phyloP scores from a whole-genome alignment of 177 flowering plant species.

The Vitis hybrid region DNA sequence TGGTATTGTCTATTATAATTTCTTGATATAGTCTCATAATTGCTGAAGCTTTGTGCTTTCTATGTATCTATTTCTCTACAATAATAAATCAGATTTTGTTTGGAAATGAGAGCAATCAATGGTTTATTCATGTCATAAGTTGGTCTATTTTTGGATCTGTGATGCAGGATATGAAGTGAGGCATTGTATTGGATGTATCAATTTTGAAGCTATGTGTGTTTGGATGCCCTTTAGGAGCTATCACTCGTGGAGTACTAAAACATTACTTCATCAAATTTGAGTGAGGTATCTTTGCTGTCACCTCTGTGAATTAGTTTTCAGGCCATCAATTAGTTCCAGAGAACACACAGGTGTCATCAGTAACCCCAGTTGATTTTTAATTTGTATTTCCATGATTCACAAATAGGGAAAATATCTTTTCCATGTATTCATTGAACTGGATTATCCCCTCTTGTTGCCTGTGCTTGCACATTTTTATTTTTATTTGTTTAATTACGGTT shows the following conservation, averaged over 20 bases:
- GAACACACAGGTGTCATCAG: not conserved
- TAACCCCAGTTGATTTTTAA: not conserved
- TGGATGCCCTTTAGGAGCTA: not conserved
- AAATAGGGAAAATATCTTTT: not conserved
- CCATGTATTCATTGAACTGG: not conserved
- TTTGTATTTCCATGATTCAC: not conserved
- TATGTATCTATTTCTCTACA: too few relatives aligned
- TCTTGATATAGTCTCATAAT: not conserved
- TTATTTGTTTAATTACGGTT: not conserved
- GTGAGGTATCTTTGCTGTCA: not conserved
- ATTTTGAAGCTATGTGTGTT: not conserved
- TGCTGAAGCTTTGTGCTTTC: too few relatives aligned
- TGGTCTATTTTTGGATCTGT: not conserved
- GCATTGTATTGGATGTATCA: not conserved
- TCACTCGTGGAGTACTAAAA: not conserved
- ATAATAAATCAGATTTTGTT: too few relatives aligned
- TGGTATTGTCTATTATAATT: not conserved
- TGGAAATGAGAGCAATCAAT: not conserved
- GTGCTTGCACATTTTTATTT: not conserved
- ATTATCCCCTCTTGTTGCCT: not conserved
- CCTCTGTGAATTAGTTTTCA: not conserved
- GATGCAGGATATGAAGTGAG: constrained; percentile 1
- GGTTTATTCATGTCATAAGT: not conserved
- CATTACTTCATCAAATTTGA: not conserved
- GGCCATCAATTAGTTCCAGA: not conserved